Evolutionary conservation across 345 rosid species (phyloP).

Genomic region (Turritis glabra): DNA sequence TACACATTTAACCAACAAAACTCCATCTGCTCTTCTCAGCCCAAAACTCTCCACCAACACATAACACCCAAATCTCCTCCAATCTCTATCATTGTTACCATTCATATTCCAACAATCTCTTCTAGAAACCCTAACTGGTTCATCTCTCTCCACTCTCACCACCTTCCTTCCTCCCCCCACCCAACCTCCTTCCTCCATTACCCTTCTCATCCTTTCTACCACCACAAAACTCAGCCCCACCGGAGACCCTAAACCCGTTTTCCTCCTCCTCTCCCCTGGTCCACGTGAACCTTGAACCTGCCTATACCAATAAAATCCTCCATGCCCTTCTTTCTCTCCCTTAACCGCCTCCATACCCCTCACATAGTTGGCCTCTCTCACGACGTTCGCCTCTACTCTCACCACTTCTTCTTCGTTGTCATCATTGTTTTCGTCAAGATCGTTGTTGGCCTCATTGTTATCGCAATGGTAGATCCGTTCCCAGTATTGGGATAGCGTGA

Average conservation of each 20-base stretch:
- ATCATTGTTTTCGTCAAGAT: neutral
- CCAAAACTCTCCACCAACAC: conserved; percentile 77
- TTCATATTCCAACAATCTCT: conserved; percentile 24
- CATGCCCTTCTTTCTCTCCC: conserved; percentile 37
- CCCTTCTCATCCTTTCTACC: conserved; percentile 73
- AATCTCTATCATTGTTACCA: conserved; percentile 27
- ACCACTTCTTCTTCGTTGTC: conserved; percentile 35
- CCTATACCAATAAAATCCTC: conserved; percentile 61
- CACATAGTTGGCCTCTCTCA: conserved; percentile 47
- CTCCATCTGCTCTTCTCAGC: conserved; percentile 70
- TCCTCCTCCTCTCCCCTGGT: conserved; percentile 19
- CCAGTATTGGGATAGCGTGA: conserved; percentile 75
- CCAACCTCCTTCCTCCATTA: conserved; percentile 75
- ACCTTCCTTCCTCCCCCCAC: conserved; percentile 47
- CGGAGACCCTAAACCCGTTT: conserved; percentile 28
- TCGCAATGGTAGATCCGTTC: conserved; percentile 54
- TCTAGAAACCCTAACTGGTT: conserved; percentile 30
- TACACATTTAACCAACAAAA: conserved; percentile 49
- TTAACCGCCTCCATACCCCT: conserved; percentile 50
- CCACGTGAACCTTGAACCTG: conserved; percentile 13
- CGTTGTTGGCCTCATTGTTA: conserved; percentile 23
- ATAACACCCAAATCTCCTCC: conserved; percentile 65
- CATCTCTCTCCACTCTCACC: conserved; percentile 57
- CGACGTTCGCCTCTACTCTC: conserved; percentile 40
- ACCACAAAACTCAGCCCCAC: conserved; percentile 62